Conservation (phyloP, 2,329 filamentous ascomycete genomes). For the Hypoxylon sp. region DNA sequence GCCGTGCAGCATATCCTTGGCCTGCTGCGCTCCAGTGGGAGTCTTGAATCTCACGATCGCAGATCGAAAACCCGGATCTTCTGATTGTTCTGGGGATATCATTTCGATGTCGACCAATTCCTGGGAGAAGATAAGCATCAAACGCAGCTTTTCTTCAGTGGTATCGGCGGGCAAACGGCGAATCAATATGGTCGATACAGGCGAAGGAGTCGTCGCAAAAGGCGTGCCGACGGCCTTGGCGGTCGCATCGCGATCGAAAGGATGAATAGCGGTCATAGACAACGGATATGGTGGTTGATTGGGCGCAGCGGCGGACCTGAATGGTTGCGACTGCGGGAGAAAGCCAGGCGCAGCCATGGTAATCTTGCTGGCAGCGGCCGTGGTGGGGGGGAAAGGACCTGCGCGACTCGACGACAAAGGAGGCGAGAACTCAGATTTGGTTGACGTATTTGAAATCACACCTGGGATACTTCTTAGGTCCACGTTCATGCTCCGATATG, state of each 20-base stretch:
- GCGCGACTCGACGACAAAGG: constrained; percentile 49
- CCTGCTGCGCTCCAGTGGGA: constrained; percentile 67
- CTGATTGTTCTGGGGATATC: constrained; percentile 64
- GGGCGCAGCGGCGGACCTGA: constrained; percentile 55
- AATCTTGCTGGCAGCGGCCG: constrained; percentile 48
- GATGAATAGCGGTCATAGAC: constrained; percentile 53
- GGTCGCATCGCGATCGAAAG: constrained; percentile 61
- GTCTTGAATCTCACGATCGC: constrained; percentile 69
- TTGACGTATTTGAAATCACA: constrained; percentile 46
- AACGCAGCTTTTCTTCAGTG: constrained; percentile 66
- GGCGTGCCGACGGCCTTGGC: constrained; percentile 59
- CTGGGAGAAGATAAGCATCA: constrained; percentile 73
- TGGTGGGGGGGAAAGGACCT: constrained; percentile 44
- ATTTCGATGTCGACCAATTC: constrained; percentile 68
- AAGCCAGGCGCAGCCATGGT: constrained; percentile 64
- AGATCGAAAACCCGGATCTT: constrained; percentile 65
- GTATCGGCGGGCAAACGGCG: constrained; percentile 68
- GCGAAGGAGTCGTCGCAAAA: constrained; percentile 56
- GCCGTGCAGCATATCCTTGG: constrained; percentile 71
- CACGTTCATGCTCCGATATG: constrained; percentile 51
- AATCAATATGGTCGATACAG: constrained; percentile 64
- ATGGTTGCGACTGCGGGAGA: constrained; percentile 58
- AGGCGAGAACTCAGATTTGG: constrained; percentile 47
- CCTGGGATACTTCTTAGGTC: constrained; percentile 44
- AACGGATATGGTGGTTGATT: constrained; percentile 55